phyloP scores from a whole-genome alignment of 495 filamentous ascomycete genomes.

The Daldinia concentrica region DNA sequence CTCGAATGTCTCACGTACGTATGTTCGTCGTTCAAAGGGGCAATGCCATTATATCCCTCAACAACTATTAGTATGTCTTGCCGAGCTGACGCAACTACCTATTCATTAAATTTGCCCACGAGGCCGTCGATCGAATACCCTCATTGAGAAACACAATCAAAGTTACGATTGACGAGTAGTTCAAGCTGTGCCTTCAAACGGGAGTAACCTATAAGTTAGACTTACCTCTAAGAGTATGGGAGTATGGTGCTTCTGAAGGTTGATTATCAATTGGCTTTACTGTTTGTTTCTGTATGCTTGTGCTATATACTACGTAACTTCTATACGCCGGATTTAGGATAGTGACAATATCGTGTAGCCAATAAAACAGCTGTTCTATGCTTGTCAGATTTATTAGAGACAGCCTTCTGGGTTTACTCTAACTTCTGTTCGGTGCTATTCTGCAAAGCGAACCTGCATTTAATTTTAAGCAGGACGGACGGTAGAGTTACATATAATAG shows the following conservation, averaged over 20 bases:
- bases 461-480: conserved; percentile 19
- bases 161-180: not conserved
- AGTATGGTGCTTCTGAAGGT: not conserved
- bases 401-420: conserved; percentile 2
- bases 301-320: conserved; percentile 1
- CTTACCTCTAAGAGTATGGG: not conserved
- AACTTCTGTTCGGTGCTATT: conserved; percentile 34
- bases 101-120: conserved; percentile 8
- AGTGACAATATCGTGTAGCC: conserved; percentile 11
- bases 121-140: conserved; percentile 5
- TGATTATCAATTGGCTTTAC: conserved; percentile 19
- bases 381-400: conserved; percentile 21
- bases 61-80: conserved; percentile 10
- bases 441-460: conserved; percentile 38
- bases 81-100: conserved; percentile 31
- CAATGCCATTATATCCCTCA: conserved; percentile 41
- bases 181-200: not conserved
- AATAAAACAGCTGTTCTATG: conserved; percentile 12
- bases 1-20: conserved; percentile 36
- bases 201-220: not conserved
- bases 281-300: conserved; percentile 2
- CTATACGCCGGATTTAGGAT: conserved; percentile 8
- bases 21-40: conserved; percentile 32
- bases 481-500: conserved; percentile 33
- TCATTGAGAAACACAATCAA: not conserved